phyloP scores from a whole-genome alignment of 169 alveolate species.

The Plasmodium gaboni region DNA sequence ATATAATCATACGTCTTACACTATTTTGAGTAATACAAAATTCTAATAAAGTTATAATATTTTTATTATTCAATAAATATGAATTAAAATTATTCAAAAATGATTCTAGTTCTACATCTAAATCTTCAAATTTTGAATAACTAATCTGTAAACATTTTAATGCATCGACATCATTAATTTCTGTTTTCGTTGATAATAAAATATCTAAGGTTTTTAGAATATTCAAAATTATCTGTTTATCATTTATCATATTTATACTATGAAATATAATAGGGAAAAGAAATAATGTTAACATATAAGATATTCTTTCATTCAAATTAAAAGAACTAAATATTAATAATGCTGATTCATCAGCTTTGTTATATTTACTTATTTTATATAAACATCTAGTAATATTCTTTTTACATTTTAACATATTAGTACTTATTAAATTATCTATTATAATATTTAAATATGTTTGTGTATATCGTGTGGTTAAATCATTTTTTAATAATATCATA shows the following conservation, averaged over 20 bases:
- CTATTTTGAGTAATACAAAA: conserved; percentile 63
- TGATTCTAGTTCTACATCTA: conserved; percentile 61
- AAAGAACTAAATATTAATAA: conserved; percentile 63
- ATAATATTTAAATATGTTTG: conserved; percentile 47
- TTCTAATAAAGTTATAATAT: conserved; percentile 40
- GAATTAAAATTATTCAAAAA: conserved; percentile 65
- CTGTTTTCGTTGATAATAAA: conserved; percentile 33
- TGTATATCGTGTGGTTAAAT: conserved; percentile 61
- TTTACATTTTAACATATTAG: conserved; percentile 30
- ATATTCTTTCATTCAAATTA: conserved; percentile 54
- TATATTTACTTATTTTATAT: conserved; percentile 65
- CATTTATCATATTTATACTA: conserved; percentile 72
- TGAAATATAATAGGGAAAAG: conserved; percentile 64
- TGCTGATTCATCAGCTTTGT: conserved; percentile 73
- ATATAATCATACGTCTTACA: conserved; percentile 30
- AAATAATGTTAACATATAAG: conserved; percentile 59
- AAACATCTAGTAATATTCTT: conserved; percentile 67
- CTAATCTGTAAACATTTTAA: conserved; percentile 67
- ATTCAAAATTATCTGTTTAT: conserved; percentile 46
- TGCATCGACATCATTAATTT: conserved; percentile 68
- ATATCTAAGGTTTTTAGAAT: conserved; percentile 64
- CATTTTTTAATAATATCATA: conserved; percentile 68
- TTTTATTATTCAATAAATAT: conserved; percentile 51
- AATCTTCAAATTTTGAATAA: conserved; percentile 50
- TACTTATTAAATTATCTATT: conserved; percentile 58